These are phyloP conservation scores for Calonectria pseudoturangicola DNA, from an alignment of 2,329 filamentous ascomycete genomes.

Conservation along the genomic window DNA sequence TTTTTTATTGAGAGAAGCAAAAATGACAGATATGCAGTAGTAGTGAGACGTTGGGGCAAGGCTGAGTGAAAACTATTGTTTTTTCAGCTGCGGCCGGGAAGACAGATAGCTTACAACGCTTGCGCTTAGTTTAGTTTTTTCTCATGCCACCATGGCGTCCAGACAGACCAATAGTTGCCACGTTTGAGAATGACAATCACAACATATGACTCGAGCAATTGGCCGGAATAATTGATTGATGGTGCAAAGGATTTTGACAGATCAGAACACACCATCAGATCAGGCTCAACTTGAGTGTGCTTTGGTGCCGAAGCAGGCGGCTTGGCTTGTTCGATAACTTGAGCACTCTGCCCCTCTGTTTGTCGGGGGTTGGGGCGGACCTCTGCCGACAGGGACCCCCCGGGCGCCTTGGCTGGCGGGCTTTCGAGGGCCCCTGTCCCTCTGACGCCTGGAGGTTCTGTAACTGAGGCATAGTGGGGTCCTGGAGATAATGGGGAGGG, in stretches of 20 bases:
- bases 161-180: constrained; percentile 1
- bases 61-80: constrained; percentile 2
- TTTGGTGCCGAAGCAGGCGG: constrained; percentile 1
- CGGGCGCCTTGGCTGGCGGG: constrained; percentile 32
- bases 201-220: constrained; percentile 16
- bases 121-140: constrained; percentile 1
- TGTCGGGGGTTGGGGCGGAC: constrained; percentile 19
- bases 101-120: not conserved
- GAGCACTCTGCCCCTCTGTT: constrained; percentile 13
- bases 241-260: not conserved
- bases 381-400: constrained; percentile 26
- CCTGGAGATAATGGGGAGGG: constrained; percentile 28
- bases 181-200: not conserved
- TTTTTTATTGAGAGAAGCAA: not conserved
- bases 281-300: not conserved
- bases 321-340: constrained; percentile 13
- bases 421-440: constrained; percentile 31
- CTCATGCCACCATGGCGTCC: not conserved
- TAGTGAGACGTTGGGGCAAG: not conserved
- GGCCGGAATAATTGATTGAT: not conserved
- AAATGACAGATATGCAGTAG: constrained; percentile 13
- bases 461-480: constrained; percentile 35
- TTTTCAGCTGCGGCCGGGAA: not conserved
- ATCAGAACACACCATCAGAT: not conserved
- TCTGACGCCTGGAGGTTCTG: constrained; percentile 35